phyloP scores from a whole-genome alignment of 2,329 filamentous ascomycete genomes.

The Ascochyta fabae region DNA sequence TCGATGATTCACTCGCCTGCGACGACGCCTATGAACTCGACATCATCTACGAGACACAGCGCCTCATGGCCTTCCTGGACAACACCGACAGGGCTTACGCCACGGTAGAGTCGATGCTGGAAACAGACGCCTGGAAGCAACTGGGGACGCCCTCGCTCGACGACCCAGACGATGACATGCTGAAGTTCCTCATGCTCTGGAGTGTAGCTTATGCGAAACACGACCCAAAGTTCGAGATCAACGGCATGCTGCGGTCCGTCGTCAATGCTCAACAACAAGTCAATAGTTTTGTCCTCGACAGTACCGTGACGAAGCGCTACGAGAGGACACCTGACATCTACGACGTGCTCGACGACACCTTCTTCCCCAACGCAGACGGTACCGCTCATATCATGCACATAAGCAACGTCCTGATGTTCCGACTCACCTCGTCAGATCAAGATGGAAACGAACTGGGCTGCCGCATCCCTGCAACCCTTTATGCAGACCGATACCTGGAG shows the following conservation, averaged over 20 bases:
- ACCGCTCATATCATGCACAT: constrained; percentile 41
- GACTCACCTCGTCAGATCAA: constrained; percentile 41
- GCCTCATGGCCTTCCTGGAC: constrained; percentile 68
- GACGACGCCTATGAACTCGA: constrained; percentile 43
- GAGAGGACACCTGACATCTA: constrained; percentile 54
- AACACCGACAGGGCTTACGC: constrained; percentile 64
- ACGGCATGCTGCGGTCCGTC: constrained; percentile 54
- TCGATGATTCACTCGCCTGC: constrained; percentile 50
- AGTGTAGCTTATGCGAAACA: constrained; percentile 53
- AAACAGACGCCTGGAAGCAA: constrained; percentile 49
- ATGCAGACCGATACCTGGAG: constrained; percentile 66
- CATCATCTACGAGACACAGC: constrained; percentile 64
- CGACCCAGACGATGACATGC: constrained; percentile 47
- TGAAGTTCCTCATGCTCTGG: constrained; percentile 60
- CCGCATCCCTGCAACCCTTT: constrained; percentile 61
- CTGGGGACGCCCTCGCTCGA: constrained; percentile 15
- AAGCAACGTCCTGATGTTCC: constrained; percentile 63
- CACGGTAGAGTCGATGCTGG: constrained; percentile 59
- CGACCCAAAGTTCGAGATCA: constrained; percentile 50
- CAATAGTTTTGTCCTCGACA: constrained; percentile 41
- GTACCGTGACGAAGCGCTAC: constrained; percentile 29
- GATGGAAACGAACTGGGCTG: constrained; percentile 51
- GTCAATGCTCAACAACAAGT: constrained; percentile 41
- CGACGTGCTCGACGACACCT: constrained; percentile 59
- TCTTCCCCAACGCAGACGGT: constrained; percentile 46